Evolutionary conservation across 148 eudicot species (phyloP), one percentile per base, ranked within the genome.

Genomic region (Nepenthes mirabilis): DNA sequence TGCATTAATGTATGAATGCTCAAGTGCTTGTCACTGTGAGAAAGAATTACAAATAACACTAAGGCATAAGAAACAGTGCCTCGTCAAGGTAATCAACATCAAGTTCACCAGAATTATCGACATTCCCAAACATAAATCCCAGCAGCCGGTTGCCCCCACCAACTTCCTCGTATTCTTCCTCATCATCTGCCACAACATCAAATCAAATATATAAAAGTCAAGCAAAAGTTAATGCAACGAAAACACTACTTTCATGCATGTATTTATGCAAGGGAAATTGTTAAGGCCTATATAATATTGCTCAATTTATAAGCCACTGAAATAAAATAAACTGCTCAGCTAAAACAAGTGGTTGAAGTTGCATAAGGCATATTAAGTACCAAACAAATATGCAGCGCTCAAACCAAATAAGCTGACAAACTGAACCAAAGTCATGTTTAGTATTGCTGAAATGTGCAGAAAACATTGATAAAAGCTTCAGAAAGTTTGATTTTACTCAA

Each of bases 121-220:
- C 91, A 77, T 93, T 93, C 52, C 99, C 96, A 59, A 93, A 93
- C 96, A 93, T 86, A 70, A 93, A 93, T 40, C 95, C 96, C 63
- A 88, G 65, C 33, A 88, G 81, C 49, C 87, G 86, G 65, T 79
- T 88, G 37, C 89, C 91, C 54, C 88, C 88, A 47, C 74, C 81
- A 47, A 56, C 82, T 71, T 87, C 97, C 67, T 90, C 97, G 37
- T 79, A 80, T 62, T 87, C 96, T n/a, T 91, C 97, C 52, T 87
- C 97, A 45, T 87, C 96, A 74, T 88, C 98, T 93, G 75, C 34
- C 63, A 66, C 43, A 65, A 47, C 6, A 59, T 49, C 7, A 33
- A 47, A 55, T 33, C 11, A 11, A 47, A 33, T 5, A 69, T 34
- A 23, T 23, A 23, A 51, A 55, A 37, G 13, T 50, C 34, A 33